phyloP scores from a whole-genome alignment of 352 stramenopile species.

The Phytopythium cucurbitacearum region DNA sequence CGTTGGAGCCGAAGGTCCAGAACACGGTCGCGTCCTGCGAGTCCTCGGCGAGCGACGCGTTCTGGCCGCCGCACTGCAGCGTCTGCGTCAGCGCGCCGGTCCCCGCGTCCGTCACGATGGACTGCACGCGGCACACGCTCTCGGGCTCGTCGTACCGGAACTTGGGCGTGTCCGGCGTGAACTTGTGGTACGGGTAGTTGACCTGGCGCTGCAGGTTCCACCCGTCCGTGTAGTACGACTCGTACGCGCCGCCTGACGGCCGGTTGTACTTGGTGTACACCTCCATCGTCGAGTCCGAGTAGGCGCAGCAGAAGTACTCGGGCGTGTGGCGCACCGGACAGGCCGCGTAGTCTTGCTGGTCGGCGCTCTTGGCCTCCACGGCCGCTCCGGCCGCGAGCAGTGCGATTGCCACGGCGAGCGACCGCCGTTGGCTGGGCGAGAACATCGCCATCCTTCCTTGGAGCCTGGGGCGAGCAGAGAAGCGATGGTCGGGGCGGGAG shows the following conservation, averaged over 20 bases:
- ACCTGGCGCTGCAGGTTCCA: slow-evolving; percentile 29
- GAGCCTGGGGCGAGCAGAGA: neutral
- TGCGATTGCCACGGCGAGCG: neutral
- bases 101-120: slow-evolving; percentile 9
- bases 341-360: slow-evolving; percentile 27
- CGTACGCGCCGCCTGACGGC: slow-evolving; percentile 17
- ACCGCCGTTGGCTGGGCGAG: neutral
- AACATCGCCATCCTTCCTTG: neutral
- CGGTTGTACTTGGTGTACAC: slow-evolving; percentile 32
- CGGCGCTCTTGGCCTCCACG: slow-evolving; percentile 7
- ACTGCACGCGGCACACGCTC: slow-evolving; percentile 25
- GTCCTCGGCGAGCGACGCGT: slow-evolving; percentile 20
- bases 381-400: neutral
- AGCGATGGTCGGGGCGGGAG: neutral
- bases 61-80: slow-evolving; percentile 27
- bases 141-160: slow-evolving; percentile 29
- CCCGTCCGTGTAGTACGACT: slow-evolving; percentile 28
- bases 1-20: slow-evolving; percentile 33
- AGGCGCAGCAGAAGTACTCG: slow-evolving; percentile 33
- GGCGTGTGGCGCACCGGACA: slow-evolving; percentile 28
- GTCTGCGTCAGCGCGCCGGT: slow-evolving; percentile 20
- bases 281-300: slow-evolving; percentile 17
- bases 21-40: slow-evolving; percentile 31
- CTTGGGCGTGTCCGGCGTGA: slow-evolving; percentile 18
- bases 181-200: slow-evolving; percentile 29